Evolutionary conservation across 148 eudicot genomes (phyloP).

Genomic region (Simmondsia chinensis): DNA sequence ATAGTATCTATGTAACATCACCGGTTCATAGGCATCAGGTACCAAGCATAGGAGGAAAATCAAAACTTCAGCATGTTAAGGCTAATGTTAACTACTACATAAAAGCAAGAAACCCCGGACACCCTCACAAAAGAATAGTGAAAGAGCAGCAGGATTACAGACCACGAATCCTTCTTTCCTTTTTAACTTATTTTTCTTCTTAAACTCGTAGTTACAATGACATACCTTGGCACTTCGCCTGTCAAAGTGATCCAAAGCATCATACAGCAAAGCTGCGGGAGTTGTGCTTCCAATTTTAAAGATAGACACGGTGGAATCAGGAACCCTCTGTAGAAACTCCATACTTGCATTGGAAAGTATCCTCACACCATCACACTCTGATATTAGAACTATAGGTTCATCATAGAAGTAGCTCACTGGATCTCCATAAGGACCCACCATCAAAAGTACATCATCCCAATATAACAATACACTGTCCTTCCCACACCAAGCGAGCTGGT

Average conservation of each 20-base stretch:
- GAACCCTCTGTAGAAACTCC: slow-evolving; percentile 96
- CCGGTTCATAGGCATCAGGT: no score
- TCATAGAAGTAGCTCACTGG: slow-evolving; percentile 81
- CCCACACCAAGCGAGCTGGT: slow-evolving; percentile 97
- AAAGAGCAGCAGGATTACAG: no score
- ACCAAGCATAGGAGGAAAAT: no score
- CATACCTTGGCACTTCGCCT: slow-evolving; percentile 92
- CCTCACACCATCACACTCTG: slow-evolving; percentile 97
- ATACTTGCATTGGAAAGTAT: slow-evolving; percentile 77
- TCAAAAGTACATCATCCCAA: slow-evolving; percentile 93
- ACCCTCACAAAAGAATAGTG: no score
- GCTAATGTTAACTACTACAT: no score
- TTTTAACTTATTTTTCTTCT: no score
- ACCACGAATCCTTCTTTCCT: no score
- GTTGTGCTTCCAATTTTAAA: slow-evolving; percentile 91
- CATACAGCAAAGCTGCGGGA: slow-evolving; percentile 94
- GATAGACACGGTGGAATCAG: slow-evolving; percentile 90
- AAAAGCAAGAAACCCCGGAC: no score
- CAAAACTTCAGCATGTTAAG: no score
- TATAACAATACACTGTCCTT: slow-evolving; percentile 87
- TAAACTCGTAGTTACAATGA: neutral
- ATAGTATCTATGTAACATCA: no score
- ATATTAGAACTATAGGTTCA: slow-evolving; percentile 72
- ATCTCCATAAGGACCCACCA: slow-evolving; percentile 97
- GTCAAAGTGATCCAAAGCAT: slow-evolving; percentile 97